Base-by-base conservation (phyloP, 2,329 filamentous ascomycete genomes). In the Nemania sp. region DNA sequence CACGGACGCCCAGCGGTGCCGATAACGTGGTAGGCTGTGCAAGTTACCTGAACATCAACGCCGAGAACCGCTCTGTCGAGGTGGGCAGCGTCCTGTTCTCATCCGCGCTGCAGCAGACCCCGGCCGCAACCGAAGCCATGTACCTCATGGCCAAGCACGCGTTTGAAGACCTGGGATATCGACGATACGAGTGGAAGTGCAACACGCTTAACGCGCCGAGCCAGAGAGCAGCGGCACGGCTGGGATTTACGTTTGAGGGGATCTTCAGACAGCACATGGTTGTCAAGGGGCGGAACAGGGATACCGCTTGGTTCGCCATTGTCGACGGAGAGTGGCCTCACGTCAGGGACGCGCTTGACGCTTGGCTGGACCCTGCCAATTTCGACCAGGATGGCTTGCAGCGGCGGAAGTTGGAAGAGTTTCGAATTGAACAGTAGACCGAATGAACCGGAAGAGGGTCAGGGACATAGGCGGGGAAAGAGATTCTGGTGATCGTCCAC, bases 151-250 rank as follows among this genome's bases (percentile, higher is more conserved):
- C 83, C 45, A 74, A 75, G 39, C 76, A 84, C 56, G 79, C 79
- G 0, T 84, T 89, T 65, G 80, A 83, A 3, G 76, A 78, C 2
- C 69, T 88, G 20, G 78, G 81, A 0, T 87, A 84, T 68, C 71
- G 80, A 3, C 76, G 87, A 7, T 79, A 87, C 3, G 86, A 88
- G 70, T 89, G 87, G 86, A 89, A 89, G 67, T 85, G 83, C 54
- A 80, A 89, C 68, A 65, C 77, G 15, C 73, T 85, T 11, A 89
- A 89, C 68, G 75, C 66, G 37, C 75, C 80, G 0, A 87, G 83
- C 46, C 74, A 78, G 13, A 74, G 78, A 3, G 86, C 87, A 0
- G 87, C 87, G 0, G 58, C 74, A 65, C 74, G 87, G 2, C 70
- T 87, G 9, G 87, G 87, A 0, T 89, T 88, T 65, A 71, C 71